Percentiles rank a stretch among this genome's conserved stretches.
Evolutionary conservation across 179 eudicot species (phyloP).

Genomic region (Sideroxylon spinosum): DNA sequence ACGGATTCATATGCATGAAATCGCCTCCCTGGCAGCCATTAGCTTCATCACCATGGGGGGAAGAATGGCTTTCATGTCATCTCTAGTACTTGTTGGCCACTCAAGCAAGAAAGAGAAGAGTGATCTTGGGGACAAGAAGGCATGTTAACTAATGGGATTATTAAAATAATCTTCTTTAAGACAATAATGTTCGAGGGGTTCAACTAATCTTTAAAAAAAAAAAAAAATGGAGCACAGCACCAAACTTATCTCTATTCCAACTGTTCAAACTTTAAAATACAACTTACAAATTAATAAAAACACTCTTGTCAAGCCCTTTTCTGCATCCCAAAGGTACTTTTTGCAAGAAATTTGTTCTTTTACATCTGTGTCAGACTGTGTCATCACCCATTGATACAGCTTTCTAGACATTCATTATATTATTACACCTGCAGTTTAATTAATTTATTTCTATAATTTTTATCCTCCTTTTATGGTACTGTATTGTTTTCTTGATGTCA

Average conservation of each 20-base stretch:
- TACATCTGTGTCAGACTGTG: neutral
- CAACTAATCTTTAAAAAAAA: slow-evolving; percentile 16
- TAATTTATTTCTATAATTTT: neutral
- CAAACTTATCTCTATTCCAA: slow-evolving; percentile 16
- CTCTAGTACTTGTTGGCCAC: slow-evolving; percentile 67
- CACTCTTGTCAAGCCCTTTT: neutral
- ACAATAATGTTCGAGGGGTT: slow-evolving; percentile 18
- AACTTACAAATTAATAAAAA: neutral
- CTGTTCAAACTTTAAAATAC: slow-evolving; percentile 25
- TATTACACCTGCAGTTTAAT: neutral
- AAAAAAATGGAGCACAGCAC: neutral
- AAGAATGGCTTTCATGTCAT: slow-evolving; percentile 21
- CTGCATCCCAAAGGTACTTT: slow-evolving; percentile 13
- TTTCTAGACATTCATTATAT: neutral
- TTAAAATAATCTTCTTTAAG: slow-evolving; percentile 12
- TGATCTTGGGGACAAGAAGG: slow-evolving; percentile 35
- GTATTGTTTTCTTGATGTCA: neutral
- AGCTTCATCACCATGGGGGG: slow-evolving; percentile 19
- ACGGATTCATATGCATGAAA: slow-evolving; percentile 10
- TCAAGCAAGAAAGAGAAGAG: slow-evolving; percentile 23
- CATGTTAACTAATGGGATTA: slow-evolving; percentile 17
- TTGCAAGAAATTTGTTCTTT: neutral
- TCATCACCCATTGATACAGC: neutral
- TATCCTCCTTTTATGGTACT: neutral
- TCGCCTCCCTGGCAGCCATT: slow-evolving; percentile 41